These are phyloP conservation scores for Calocybe gangraenosa DNA, from an alignment of 768 basidiomycete species.

Conservation along the genomic window DNA sequence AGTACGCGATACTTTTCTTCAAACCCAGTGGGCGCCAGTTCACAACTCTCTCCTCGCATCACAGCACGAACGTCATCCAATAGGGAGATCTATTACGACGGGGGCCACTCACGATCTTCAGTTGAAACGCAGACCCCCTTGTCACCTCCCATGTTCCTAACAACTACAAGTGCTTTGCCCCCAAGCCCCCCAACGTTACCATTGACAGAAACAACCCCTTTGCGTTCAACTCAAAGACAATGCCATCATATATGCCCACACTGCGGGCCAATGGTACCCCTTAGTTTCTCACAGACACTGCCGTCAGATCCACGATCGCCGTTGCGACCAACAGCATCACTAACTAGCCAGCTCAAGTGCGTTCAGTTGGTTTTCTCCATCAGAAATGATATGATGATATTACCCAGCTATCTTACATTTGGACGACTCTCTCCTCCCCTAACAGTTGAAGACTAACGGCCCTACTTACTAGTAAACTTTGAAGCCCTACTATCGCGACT, in stretches of 20 bases:
- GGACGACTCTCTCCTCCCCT: background rate
- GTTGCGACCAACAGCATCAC: background rate
- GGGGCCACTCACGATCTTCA: conserved; percentile 13
- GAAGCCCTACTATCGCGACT: no score
- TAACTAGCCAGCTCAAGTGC: background rate
- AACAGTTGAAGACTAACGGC: background rate
- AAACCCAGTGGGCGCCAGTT: background rate
- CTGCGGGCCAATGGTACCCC: background rate
- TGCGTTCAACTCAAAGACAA: background rate
- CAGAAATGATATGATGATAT: background rate
- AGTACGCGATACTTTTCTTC: background rate
- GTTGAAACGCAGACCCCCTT: conserved; percentile 14
- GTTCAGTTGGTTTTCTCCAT: background rate
- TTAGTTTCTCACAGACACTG: background rate
- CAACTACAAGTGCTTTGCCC: conserved; percentile 1
- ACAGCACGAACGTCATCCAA: conserved; percentile 24
- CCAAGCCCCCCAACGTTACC: background rate
- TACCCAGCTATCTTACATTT: background rate
- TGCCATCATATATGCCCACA: background rate
- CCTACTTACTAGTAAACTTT: no score
- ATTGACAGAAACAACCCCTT: conserved; percentile 11
- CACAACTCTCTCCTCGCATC: conserved; percentile 13
- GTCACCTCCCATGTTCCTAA: conserved; percentile 12
- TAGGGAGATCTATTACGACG: conserved; percentile 23
- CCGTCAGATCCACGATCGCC: conserved; percentile 12